A percentile compares a stretch with the other conserved stretches of the same genome.
phyloP scores from a whole-genome alignment of 2,329 filamentous ascomycete genomes.

The Hypoxylon sp. region DNA sequence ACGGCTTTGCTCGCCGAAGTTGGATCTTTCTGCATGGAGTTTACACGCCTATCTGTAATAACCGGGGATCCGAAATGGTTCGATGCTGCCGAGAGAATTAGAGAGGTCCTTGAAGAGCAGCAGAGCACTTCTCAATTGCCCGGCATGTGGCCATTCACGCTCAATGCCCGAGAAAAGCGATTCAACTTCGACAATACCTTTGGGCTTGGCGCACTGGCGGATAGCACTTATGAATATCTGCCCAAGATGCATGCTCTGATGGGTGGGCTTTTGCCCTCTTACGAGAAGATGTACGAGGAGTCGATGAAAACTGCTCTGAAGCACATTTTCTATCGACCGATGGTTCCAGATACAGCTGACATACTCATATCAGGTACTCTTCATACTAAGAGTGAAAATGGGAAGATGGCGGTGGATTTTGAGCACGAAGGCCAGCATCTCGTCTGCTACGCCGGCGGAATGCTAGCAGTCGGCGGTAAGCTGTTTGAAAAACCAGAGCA shows the following conservation, averaged over 20 bases:
- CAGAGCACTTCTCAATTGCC: constrained; percentile 56
- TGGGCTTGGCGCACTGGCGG: constrained; percentile 56
- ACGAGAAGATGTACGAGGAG: constrained; percentile 72
- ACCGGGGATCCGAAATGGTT: constrained; percentile 54
- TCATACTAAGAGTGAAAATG: constrained; percentile 41
- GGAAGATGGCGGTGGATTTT: constrained; percentile 53
- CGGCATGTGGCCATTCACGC: constrained; percentile 77
- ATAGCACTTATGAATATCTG: constrained; percentile 66
- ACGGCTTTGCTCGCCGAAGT: constrained; percentile 51
- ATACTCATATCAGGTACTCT: constrained; percentile 71
- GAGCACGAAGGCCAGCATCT: constrained; percentile 62
- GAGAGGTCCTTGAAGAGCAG: constrained; percentile 47
- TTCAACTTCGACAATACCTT: constrained; percentile 55
- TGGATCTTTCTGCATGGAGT: constrained; percentile 54
- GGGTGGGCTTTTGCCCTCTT: constrained; percentile 70
- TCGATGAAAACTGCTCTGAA: constrained; percentile 72
- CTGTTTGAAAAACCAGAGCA: constrained; percentile 60
- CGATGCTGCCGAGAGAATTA: constrained; percentile 52
- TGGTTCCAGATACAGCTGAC: constrained; percentile 70
- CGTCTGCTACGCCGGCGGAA: constrained; percentile 67
- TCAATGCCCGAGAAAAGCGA: constrained; percentile 70
- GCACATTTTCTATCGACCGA: constrained; percentile 74
- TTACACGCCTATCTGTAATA: constrained; percentile 53
- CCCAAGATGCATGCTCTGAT: constrained; percentile 68
- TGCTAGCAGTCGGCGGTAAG: constrained; percentile 64